Percentiles rank a stretch among this genome's conserved stretches.
Conservation (phyloP, 2,329 filamentous ascomycete genomes). For the Botryotinia convoluta region DNA sequence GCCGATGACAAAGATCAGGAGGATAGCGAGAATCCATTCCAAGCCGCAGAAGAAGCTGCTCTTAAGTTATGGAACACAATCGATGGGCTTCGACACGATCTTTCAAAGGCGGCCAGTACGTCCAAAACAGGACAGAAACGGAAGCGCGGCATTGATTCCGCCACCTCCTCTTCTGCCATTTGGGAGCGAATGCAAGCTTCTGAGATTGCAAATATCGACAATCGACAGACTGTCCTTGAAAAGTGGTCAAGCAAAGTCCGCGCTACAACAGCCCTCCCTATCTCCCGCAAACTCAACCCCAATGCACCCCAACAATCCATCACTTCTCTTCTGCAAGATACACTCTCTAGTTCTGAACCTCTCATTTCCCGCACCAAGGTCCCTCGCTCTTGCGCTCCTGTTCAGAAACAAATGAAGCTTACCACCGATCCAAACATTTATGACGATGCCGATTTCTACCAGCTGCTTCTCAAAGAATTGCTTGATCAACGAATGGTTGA, state of each 20-base stretch:
- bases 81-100: slow-evolving; percentile 62
- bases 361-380: slow-evolving; percentile 67
- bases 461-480: slow-evolving; percentile 85
- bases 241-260: slow-evolving; percentile 87
- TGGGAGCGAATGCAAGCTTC: slow-evolving; percentile 69
- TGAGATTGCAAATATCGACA: slow-evolving; percentile 57
- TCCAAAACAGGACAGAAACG: slow-evolving; percentile 56
- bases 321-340: slow-evolving; percentile 64
- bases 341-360: slow-evolving; percentile 64
- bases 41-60: slow-evolving; percentile 80
- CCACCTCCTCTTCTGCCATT: slow-evolving; percentile 61
- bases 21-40: slow-evolving; percentile 52
- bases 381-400: slow-evolving; percentile 73
- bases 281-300: slow-evolving; percentile 56
- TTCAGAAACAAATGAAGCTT: slow-evolving; percentile 59
- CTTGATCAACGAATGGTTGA: slow-evolving; percentile 83
- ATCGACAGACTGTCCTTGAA: slow-evolving; percentile 71
- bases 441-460: slow-evolving; percentile 94
- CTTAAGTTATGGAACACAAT: slow-evolving; percentile 82
- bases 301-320: slow-evolving; percentile 56
- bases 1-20: slow-evolving; percentile 45
- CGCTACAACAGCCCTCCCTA: slow-evolving; percentile 54
- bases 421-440: slow-evolving; percentile 66
- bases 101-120: slow-evolving; percentile 50
- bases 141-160: slow-evolving; percentile 52